Evolutionary conservation across 116 monocot genomes (phyloP).

Genomic region (Cymodocea nodosa): DNA sequence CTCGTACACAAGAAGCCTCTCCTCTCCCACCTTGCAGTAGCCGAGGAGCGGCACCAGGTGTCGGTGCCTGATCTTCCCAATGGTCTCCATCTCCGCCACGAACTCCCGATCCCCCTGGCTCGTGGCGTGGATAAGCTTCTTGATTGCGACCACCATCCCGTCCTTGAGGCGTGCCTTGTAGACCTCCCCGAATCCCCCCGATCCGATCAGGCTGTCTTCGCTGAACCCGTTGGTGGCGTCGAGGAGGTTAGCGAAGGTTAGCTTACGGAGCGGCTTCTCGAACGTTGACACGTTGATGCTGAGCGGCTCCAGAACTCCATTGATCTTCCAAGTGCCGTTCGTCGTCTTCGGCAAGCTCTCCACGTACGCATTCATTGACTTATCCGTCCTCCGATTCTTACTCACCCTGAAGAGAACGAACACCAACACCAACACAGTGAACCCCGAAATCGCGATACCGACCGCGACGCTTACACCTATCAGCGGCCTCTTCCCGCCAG

Average conservation of each 20-base stretch:
- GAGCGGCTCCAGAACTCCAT: slow-evolving; percentile 38
- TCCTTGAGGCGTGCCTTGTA: slow-evolving; percentile 66
- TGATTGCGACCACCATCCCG: slow-evolving; percentile 55
- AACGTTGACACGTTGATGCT: slow-evolving; percentile 78
- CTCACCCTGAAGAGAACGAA: slow-evolving; percentile 45
- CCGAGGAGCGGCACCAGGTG: slow-evolving; percentile 88
- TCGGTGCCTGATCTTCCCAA: slow-evolving; percentile 83
- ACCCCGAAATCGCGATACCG: slow-evolving; percentile 35
- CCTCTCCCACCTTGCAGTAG: slow-evolving; percentile 91
- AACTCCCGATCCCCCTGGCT: slow-evolving; percentile 84
- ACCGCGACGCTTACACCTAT: slow-evolving; percentile 42
- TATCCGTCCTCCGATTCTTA: slow-evolving; percentile 19
- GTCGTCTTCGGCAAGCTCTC: slow-evolving; percentile 39
- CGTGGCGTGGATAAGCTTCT: slow-evolving; percentile 66
- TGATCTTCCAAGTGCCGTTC: slow-evolving; percentile 40
- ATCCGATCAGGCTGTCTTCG: slow-evolving; percentile 69
- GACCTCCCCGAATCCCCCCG: slow-evolving; percentile 91
- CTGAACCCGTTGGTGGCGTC: slow-evolving; percentile 90
- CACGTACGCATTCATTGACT: slow-evolving; percentile 17
- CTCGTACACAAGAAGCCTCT: slow-evolving; percentile 80
- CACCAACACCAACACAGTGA: slow-evolving; percentile 37
- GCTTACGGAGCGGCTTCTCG: slow-evolving; percentile 61
- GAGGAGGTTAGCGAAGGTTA: slow-evolving; percentile 70
- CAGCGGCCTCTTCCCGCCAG: slow-evolving; percentile 1
- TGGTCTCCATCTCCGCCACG: slow-evolving; percentile 95